Conservation (phyloP, 192 early-diverging fungal genomes). For the Linnemannia schmuckeri region DNA sequence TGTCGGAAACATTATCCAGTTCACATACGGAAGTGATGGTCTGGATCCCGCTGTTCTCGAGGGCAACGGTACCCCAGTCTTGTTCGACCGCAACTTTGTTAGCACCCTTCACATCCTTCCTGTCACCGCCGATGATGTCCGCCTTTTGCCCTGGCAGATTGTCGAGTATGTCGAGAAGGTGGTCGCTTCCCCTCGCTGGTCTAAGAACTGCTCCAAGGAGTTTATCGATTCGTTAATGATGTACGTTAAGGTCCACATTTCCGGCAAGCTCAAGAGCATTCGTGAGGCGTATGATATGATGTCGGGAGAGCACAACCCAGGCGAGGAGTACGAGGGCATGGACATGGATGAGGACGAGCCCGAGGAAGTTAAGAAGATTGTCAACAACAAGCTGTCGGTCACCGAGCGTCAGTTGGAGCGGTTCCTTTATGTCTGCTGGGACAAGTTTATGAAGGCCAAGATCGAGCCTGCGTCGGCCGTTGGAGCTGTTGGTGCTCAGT, state of each 20-base stretch:
- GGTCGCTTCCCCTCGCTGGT: constrained; percentile 64
- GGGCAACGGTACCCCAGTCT: constrained; percentile 89
- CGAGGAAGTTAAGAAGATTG: constrained; percentile 60
- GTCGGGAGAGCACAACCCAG: constrained; percentile 61
- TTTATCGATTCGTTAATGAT: constrained; percentile 74
- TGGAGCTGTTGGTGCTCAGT: constrained; percentile 96
- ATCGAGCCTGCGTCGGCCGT: constrained; percentile 98
- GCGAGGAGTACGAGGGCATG: constrained; percentile 69
- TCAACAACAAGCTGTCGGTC: constrained; percentile 77
- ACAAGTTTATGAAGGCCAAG: constrained; percentile 89
- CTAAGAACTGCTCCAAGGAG: constrained; percentile 64
- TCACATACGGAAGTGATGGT: constrained; percentile 95
- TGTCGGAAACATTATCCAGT: constrained; percentile 92
- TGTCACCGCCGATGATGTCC: constrained; percentile 38
- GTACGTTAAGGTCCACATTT: constrained; percentile 71
- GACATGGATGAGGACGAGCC: constrained; percentile 62
- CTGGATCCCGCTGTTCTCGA: constrained; percentile 96
- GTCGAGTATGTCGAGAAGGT: constrained; percentile 61
- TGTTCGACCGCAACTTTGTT: constrained; percentile 85
- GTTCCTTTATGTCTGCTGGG: constrained; percentile 84
- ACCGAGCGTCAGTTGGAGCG: constrained; percentile 78
- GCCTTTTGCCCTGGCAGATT: constrained; percentile 77
- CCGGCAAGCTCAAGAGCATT: constrained; percentile 68
- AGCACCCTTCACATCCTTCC: constrained; percentile 41
- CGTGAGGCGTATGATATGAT: constrained; percentile 68